Percentiles rank a stretch among this genome's conserved stretches.
Conservation (phyloP, 2,329 filamentous ascomycete species). For the Incumbomyces lentus region DNA sequence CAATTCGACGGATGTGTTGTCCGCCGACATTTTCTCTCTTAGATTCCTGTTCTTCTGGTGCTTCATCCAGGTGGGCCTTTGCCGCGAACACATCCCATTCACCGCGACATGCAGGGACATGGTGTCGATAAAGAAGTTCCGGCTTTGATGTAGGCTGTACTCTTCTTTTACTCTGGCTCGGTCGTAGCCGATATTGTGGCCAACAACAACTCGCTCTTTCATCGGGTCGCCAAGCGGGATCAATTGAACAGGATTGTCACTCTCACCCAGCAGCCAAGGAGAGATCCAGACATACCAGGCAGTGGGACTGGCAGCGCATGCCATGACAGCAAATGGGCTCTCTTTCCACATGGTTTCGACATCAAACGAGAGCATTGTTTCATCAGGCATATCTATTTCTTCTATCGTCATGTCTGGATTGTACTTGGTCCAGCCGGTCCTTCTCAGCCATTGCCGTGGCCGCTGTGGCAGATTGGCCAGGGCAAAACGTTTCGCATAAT, state of each 20-base stretch:
- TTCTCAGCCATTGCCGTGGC: constrained; percentile 62
- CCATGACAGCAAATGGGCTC: constrained; percentile 89
- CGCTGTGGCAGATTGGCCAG: constrained; percentile 46
- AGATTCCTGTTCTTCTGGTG: constrained; percentile 83
- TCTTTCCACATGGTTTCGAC: constrained; percentile 96
- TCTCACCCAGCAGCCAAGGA: constrained; percentile 83
- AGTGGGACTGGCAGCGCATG: constrained; percentile 77
- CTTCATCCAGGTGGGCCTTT: constrained; percentile 94
- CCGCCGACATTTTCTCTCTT: constrained; percentile 64
- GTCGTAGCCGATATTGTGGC: constrained; percentile 94
- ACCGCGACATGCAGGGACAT: constrained; percentile 98
- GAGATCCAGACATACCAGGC: constrained; percentile 98
- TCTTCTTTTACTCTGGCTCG: constrained; percentile 80
- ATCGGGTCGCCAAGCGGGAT: constrained; percentile 74
- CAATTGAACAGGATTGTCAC: constrained; percentile 64
- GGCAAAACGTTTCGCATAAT: constrained; percentile 64
- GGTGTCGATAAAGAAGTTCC: constrained; percentile 84
- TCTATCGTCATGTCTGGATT: constrained; percentile 62
- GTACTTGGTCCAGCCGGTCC: constrained; percentile 94
- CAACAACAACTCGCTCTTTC: constrained; percentile 67
- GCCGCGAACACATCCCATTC: constrained; percentile 96
- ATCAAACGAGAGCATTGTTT: constrained; percentile 79
- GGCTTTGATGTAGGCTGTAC: constrained; percentile 71
- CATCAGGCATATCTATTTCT: constrained; percentile 63
- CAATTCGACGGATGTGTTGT: constrained; percentile 61